A percentile compares a stretch with the other conserved stretches of the same genome.
phyloP scores from a whole-genome alignment of 441 rosid species.

The Macaranga tanarius region DNA sequence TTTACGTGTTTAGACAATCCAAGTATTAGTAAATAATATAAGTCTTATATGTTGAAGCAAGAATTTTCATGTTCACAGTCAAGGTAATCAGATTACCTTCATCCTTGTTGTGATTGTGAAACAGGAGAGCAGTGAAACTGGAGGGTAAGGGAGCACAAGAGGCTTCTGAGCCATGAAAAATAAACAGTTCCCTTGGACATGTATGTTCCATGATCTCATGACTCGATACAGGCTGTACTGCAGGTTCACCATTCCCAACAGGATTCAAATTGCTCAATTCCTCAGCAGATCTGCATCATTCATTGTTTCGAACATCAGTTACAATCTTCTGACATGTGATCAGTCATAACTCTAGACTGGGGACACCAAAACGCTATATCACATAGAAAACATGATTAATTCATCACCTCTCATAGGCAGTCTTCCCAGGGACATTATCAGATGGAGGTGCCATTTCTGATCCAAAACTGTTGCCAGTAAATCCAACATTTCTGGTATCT shows the following conservation, averaged over 20 bases:
- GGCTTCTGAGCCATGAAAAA: not conserved
- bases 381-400: not conserved
- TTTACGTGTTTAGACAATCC: not conserved
- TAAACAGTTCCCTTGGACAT: not conserved
- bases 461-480: not conserved
- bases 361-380: not conserved
- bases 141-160: conserved; percentile 3
- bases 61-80: not conserved
- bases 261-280: conserved; percentile 10
- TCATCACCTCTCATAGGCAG: conserved; percentile 11
- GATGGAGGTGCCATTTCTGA: conserved; percentile 12
- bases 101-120: conserved; percentile 9
- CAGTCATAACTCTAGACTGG: not conserved
- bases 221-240: not conserved
- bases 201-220: not conserved
- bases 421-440: not conserved
- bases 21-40: not conserved
- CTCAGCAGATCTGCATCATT: conserved; percentile 13
- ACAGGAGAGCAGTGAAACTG: conserved; percentile 15
- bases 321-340: not conserved
- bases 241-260: conserved; percentile 2
- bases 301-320: conserved; percentile 2
- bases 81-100: conserved; percentile 5
- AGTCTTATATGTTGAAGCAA: not conserved
- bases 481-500: not conserved